These are phyloP conservation scores for Colletotrichum caudatum DNA, from an alignment of 2,329 filamentous ascomycete species.

Conservation along the genomic window DNA sequence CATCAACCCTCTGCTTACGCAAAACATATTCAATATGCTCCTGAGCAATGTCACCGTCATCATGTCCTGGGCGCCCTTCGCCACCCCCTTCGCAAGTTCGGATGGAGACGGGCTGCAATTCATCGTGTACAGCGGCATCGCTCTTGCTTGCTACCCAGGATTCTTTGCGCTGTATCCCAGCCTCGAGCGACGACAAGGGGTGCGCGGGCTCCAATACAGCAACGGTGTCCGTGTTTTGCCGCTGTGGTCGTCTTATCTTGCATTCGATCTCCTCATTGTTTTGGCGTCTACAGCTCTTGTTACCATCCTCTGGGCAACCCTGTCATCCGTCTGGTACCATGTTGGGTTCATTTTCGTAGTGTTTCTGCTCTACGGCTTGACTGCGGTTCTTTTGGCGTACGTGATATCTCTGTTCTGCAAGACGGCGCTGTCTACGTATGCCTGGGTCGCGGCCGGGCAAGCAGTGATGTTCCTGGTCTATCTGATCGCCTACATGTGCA, in stretches of 20 bases:
- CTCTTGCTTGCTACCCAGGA: constrained; percentile 81
- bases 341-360: constrained; percentile 85
- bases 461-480: constrained; percentile 78
- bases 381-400: constrained; percentile 82
- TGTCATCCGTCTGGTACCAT: constrained; percentile 78
- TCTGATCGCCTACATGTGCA: constrained; percentile 76
- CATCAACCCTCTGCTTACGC: constrained; percentile 69
- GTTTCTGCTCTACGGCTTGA: constrained; percentile 72
- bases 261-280: constrained; percentile 84
- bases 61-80: constrained; percentile 80
- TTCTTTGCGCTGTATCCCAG: constrained; percentile 93
- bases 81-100: constrained; percentile 76
- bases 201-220: constrained; percentile 88
- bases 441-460: constrained; percentile 82
- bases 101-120: constrained; percentile 79
- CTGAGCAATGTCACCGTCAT: constrained; percentile 76
- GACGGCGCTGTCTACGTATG: constrained; percentile 86
- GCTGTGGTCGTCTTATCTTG: constrained; percentile 85
- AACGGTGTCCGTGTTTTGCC: constrained; percentile 88
- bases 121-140: constrained; percentile 84
- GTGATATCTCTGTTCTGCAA: constrained; percentile 82
- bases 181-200: constrained; percentile 81
- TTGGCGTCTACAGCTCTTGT: constrained; percentile 74
- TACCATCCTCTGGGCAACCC: constrained; percentile 75
- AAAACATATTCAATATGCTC: constrained; percentile 75